Percentiles rank a stretch among this genome's conserved stretches.
phyloP scores from a whole-genome alignment of 1,284 basidiomycete species.

The Ustilago bromivora region DNA sequence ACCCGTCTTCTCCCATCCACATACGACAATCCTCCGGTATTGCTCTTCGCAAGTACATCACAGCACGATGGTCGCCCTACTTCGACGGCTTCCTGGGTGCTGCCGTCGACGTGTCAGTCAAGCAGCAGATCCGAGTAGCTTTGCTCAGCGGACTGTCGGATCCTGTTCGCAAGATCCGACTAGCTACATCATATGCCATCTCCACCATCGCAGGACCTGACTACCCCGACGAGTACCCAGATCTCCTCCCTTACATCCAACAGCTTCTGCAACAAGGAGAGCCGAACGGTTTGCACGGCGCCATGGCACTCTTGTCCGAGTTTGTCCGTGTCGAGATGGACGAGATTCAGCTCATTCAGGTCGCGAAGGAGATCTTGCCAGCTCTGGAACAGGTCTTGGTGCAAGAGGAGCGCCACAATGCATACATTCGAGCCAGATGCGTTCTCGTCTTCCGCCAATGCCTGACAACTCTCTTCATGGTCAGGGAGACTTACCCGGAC shows the following conservation, averaged over 20 bases:
- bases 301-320: slow-evolving; percentile 63
- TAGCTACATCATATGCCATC: slow-evolving; percentile 59
- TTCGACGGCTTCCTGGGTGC: slow-evolving; percentile 57
- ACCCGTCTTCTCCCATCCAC: slow-evolving; percentile 22
- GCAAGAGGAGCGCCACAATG: slow-evolving; percentile 41
- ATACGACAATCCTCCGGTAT: slow-evolving; percentile 63
- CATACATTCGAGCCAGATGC: slow-evolving; percentile 76
- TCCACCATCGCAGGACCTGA: slow-evolving; percentile 61
- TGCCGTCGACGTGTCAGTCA: slow-evolving; percentile 47
- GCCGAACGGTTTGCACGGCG: slow-evolving; percentile 54
- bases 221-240: slow-evolving; percentile 66
- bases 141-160: slow-evolving; percentile 57
- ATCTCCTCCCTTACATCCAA: slow-evolving; percentile 58
- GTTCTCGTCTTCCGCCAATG: slow-evolving; percentile 91
- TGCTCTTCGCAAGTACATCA: slow-evolving; percentile 60
- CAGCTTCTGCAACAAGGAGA: slow-evolving; percentile 47
- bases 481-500: slow-evolving; percentile 89
- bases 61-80: slow-evolving; percentile 63
- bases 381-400: slow-evolving; percentile 56
- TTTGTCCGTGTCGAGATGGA: slow-evolving; percentile 66
- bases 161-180: slow-evolving; percentile 57
- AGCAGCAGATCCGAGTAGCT: slow-evolving; percentile 51
- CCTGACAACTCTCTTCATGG: slow-evolving; percentile 88
- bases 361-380: slow-evolving; percentile 62
- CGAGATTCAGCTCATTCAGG: slow-evolving; percentile 63